Evolutionary conservation across 768 basidiomycete species (phyloP).

Genomic region (Pilatotrama ljubarskyi): DNA sequence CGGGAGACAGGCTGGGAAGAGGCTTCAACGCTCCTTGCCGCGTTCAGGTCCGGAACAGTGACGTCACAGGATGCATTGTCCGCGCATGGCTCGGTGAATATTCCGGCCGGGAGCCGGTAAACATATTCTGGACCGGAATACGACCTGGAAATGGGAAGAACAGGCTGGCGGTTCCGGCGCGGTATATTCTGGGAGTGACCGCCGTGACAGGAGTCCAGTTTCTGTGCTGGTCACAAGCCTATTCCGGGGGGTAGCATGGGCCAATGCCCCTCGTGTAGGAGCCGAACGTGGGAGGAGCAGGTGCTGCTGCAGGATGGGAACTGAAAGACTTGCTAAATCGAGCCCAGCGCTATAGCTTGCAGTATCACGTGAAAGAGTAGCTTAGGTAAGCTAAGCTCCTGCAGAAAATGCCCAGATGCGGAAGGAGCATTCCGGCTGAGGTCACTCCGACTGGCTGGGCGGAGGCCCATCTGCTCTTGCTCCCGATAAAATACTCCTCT

Average conservation of each 20-base stretch:
- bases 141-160: neutral
- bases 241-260: neutral
- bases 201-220: conserved; percentile 1
- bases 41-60: neutral
- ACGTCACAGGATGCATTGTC: neutral
- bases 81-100: neutral
- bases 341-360: neutral
- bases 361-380: neutral
- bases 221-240: neutral
- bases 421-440: conserved; percentile 5
- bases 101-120: neutral
- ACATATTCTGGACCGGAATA: neutral
- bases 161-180: neutral
- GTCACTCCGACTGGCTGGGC: neutral
- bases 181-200: neutral
- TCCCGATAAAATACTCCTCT: conserved; percentile 15
- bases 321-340: conserved; percentile 8
- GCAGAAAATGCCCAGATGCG: conserved; percentile 8
- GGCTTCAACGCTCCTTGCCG: neutral
- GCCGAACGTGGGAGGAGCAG: no score
- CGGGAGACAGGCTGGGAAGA: neutral
- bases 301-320: conserved; percentile 7
- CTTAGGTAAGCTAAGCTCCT: neutral
- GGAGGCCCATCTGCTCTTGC: conserved; percentile 2
- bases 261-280: neutral